These are phyloP conservation scores for Alternaria rosae DNA, from an alignment of 2,329 filamentous ascomycete species.

Conservation along the genomic window DNA sequence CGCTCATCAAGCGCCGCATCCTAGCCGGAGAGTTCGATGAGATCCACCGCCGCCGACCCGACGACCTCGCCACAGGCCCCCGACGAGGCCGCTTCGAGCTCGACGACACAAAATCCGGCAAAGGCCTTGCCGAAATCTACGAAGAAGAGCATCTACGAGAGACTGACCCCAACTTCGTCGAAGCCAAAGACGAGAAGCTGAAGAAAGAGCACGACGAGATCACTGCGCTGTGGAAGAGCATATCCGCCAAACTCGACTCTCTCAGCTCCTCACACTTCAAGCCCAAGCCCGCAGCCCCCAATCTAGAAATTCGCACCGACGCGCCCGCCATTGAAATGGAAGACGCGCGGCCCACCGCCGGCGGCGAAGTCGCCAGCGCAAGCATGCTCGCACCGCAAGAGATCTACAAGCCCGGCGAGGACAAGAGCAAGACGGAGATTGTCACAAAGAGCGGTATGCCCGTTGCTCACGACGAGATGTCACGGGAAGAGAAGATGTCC, in stretches of 20 bases:
- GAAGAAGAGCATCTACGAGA: constrained; percentile 88
- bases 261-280: constrained; percentile 96
- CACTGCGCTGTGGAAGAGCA: constrained; percentile 79
- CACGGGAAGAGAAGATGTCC: constrained; percentile 81
- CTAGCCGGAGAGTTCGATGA: constrained; percentile 92
- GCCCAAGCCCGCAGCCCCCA: constrained; percentile 82
- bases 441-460: constrained; percentile 79
- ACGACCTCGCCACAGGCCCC: constrained; percentile 69
- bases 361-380: constrained; percentile 71
- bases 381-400: constrained; percentile 92
- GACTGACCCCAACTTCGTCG: constrained; percentile 80
- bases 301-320: constrained; percentile 85
- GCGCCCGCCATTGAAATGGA: constrained; percentile 94
- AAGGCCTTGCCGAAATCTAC: constrained; percentile 90
- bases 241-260: constrained; percentile 82
- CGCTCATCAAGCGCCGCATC: constrained; percentile 92
- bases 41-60: constrained; percentile 80
- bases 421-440: constrained; percentile 73
- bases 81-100: constrained; percentile 80
- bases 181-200: constrained; percentile 81
- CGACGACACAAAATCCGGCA: constrained; percentile 85
- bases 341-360: constrained; percentile 87
- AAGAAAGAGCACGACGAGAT: constrained; percentile 85
- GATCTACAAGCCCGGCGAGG: constrained; percentile 82
- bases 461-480: constrained; percentile 84